Evolutionary conservation across 805 yeast genomes (phyloP), one percentile per base, ranked within the genome.

Genomic region (Deakozyma indianensis): DNA sequence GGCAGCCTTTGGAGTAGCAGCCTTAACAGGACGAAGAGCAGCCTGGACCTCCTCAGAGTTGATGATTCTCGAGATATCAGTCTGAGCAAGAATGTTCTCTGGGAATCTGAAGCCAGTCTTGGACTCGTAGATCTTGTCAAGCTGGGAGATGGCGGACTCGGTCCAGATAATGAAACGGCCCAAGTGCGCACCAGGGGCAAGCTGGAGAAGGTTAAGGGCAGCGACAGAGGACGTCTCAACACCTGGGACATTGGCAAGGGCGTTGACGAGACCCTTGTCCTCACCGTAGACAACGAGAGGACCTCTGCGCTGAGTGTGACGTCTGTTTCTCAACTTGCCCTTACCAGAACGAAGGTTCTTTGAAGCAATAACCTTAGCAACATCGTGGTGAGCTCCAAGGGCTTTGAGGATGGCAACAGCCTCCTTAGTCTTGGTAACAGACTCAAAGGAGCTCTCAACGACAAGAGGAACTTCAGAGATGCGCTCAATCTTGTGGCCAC

Each of bases 111-210:
- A 88, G 69, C 83, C 83, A 60, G 87, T 69, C 80, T 88, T 88
- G 57, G 62, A 58, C 65, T 83, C 65, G 92, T 92, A 92, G 77
- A 92, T 84, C 57, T 87, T 75, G 79, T 92, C 99, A 67, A 92
- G 80, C 65, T 88, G 79, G 69, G 88, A 83, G 71, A 92, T 87
- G 69, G 99, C 99, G 69, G 86, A 75, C 78, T 88, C 95, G 67
- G 98, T 88, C 98, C 98, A 92, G 86, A 92, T 86, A 67, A 92
- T 83, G 67, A 92, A 92, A 81, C 98, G 88, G 78, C 98, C 98
- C 66, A 92, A 77, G 80, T 92, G 98, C 68, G 97, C 95, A 83
- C 98, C 98, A 73, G 98, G 98, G 64, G 98, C 98, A 67, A 92
- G 83, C 78, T 90, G 97, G 70, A 92, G 82, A 64, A 92, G 78